Base-by-base conservation (phyloP, 768 basidiomycete genomes). In the Coprinopsis sp. region DNA sequence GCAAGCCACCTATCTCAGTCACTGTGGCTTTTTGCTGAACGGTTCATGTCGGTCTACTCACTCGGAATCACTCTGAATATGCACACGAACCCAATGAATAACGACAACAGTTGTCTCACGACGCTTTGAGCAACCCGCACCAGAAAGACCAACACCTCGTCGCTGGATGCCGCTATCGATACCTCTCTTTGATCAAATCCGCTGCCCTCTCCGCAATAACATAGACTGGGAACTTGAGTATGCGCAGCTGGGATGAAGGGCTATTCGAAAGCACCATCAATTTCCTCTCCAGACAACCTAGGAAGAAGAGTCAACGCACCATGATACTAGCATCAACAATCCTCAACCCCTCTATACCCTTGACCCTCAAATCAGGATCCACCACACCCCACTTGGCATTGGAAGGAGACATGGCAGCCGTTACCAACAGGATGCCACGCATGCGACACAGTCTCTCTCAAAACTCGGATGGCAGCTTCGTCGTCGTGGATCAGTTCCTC, bases 291-390 rank as follows among this genome's bases (percentile, higher is more conserved):
- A 16, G 13, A 1, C 23, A 50, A 29, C 13, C 18, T 6, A n/a
- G 12, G 19, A 6, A 6, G 3, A 0, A 2, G n/a, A 30, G 24
- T 25, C 16, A 29, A 52, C 66, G 49, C 45, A 66, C 69, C 47
- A 66, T 49, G 47, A 61, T 57, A 12, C 66, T 67, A 6, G 64
- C 65, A 57, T 73, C 69, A 6, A 73, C 67, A 19, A 73, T 55
- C 1, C 71, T 58, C 46, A 72, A 40, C 7, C 66, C 70, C 1
- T 37, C 40, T 1, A 63, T 54, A 0, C 60, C 61, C 47, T 72
- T 71, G 8, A 73, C 65, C 29, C 43, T 51, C 38, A 74, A 52
- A 49, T 70, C 59, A 8, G 69, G 62, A 51, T 71, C 62, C 3
- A 70, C 63, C 7, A 70, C 71, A 1, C 70, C 70, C 18, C 39